phyloP scores from a whole-genome alignment of 495 filamentous ascomycete genomes.

The Aspergillus kassunensis region DNA sequence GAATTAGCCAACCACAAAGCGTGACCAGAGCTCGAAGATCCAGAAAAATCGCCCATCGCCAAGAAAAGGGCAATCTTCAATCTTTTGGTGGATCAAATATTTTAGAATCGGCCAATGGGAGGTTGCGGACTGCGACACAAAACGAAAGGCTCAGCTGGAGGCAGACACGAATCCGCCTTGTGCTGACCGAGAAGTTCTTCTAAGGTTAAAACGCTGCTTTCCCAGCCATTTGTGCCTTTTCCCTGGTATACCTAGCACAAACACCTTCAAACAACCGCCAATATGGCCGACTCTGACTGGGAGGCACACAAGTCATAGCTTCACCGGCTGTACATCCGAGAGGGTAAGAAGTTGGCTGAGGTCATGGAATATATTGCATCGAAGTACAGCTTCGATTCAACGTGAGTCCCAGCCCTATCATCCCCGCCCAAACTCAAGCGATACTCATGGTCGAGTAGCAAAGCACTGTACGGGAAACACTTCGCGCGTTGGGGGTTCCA shows the following conservation, averaged over 20 bases:
- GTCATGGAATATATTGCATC: slow-evolving; percentile 40
- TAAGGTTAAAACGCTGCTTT: not conserved
- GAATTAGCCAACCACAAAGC: not conserved
- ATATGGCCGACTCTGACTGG: slow-evolving; percentile 12
- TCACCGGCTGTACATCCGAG: slow-evolving; percentile 34
- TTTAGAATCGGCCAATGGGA: slow-evolving; percentile 5
- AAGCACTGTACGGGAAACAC: slow-evolving; percentile 5
- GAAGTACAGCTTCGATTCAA: slow-evolving; percentile 33
- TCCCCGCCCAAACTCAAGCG: not conserved
- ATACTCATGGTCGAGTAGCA: slow-evolving; percentile 1
- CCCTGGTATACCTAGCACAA: too few species aligned
- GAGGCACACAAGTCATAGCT: slow-evolving; percentile 18
- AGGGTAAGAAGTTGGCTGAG: slow-evolving; percentile 35
- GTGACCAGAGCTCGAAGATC: not conserved
- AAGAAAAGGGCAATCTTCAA: too few species aligned
- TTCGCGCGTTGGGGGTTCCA: slow-evolving; percentile 9
- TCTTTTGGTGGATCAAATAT: not conserved
- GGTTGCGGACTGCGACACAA: not conserved
- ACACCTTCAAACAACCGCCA: not conserved
- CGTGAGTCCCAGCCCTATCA: slow-evolving; percentile 21
- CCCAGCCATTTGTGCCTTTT: not conserved
- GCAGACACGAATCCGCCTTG: not conserved
- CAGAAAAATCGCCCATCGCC: too few species aligned
- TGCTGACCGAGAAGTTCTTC: not conserved
- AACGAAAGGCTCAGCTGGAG: not conserved